Evolutionary conservation across 176 grass and related monocot genomes (phyloP), one percentile per base, ranked within the genome.

Genomic region (Secale cereale): DNA sequence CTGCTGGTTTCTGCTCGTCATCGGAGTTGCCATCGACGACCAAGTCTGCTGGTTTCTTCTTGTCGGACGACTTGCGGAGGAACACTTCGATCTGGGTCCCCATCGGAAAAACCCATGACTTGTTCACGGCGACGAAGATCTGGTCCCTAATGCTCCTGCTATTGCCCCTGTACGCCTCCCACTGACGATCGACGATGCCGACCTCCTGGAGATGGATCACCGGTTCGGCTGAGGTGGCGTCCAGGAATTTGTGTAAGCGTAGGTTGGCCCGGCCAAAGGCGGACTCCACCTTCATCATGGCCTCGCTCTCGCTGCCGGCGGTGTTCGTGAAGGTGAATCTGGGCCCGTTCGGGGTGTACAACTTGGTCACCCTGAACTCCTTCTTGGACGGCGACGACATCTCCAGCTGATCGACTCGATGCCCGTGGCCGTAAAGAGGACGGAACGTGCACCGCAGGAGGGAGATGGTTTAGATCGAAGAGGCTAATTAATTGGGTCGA

Each of bases 61-160:
- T 7, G 50, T 56, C 50, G 10, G 9, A n/a, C 13, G 69, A 78
- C 19, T 84, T 56, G 50, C 15, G 35, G 30, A 92, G 78, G 82
- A 92, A 92, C 17, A 95, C 66, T 48, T 82, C 56, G 69, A 90
- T 48, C 80, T 74, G 74, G 32, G 85, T 85, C 61, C 76, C 88
- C 28, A 82, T 2, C 22, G 7, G 68, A 59, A 89, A 86, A 43
- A 86, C 35, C 35, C 73, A 0, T 16, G 89, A 59, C 23, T 32
- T 89, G 68, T 40, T n/a, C 35, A 78, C 90, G 2, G 72, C 88
- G 81, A 17, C 60, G 82, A 88, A 93, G 28, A 96, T 35, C 60
- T 85, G 6, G 39, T 83, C 56, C 36, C 54, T 26, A 3, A 22
- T 1, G 2, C 75, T 72, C 7, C 85, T 77, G 87, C 82, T 87